Evolutionary conservation across 257 asterid genomes (phyloP).

Genomic region (Eustoma russellianum): DNA sequence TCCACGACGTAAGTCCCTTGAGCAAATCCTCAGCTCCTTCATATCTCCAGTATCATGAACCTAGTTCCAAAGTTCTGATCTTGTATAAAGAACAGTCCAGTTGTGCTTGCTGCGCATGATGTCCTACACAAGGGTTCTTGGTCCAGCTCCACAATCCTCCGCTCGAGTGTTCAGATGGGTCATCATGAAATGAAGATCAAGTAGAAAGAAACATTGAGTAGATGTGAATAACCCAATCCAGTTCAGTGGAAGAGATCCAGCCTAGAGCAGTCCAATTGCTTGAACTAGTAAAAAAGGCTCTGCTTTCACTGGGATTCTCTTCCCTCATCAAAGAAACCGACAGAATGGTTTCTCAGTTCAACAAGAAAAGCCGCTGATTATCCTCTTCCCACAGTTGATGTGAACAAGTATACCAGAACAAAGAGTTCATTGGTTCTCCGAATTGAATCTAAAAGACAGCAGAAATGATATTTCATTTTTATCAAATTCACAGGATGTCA

Average conservation of each 20-base stretch:
- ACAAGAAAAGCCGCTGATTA: too few relatives aligned
- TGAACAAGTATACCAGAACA: conserved; percentile 9
- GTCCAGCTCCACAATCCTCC: conserved; percentile 16
- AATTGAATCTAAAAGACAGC: conserved; percentile 8
- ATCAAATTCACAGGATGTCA: conserved; percentile 24
- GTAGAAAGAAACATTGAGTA: conserved; percentile 13
- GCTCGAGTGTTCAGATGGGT: conserved; percentile 6
- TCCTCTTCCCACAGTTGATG: too few relatives aligned
- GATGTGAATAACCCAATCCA: conserved; percentile 10
- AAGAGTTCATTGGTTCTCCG: too few relatives aligned
- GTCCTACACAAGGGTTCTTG: neutral
- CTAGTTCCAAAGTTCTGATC: conserved; percentile 6
- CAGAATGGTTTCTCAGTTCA: conserved; percentile 5
- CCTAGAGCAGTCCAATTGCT: conserved; percentile 12
- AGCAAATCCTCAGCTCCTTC: conserved; percentile 1
- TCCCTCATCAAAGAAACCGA: conserved; percentile 9
- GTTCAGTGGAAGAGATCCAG: conserved; percentile 10
- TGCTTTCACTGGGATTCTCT: conserved; percentile 7
- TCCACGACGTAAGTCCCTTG: too few relatives aligned
- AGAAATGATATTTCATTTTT: conserved; percentile 2
- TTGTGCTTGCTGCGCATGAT: neutral
- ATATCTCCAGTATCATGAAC: neutral
- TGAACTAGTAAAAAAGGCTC: conserved; percentile 7
- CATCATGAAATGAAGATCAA: conserved; percentile 22
- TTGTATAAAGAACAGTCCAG: conserved; percentile 8